Base-by-base conservation (phyloP, 73 alveolate species). In the Paramecium tetraurelia region DNA sequence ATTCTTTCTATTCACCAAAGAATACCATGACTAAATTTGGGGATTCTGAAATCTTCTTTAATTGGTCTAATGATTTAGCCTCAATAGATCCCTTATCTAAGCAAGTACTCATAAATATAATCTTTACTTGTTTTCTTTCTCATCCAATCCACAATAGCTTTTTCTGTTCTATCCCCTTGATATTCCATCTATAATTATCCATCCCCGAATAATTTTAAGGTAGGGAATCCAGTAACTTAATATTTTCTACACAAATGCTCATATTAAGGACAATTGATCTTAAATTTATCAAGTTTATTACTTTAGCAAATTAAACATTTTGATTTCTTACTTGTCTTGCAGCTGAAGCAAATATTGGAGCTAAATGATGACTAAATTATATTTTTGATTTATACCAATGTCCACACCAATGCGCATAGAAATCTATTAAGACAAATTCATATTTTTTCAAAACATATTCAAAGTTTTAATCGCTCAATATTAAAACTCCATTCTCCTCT, bases 381-480 rank as follows among this genome's bases (percentile, higher is more conserved):
- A 75, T 14, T 14, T 33, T 14, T 21, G 21, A 36, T 75, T 12
- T 4, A 31, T 75, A 75, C 87, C 87, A 75, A 75, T 75, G 87
- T 75, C 68, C 58, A 75, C 68, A 75, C 87, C 87, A 75, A n/a
- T 33, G 35, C 0, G 87, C 87, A 75, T 75, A 75, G 24, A 75
- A 75, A 75, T 75, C 68, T 18, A 75, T 29, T 44, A 75, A 21
- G 20, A 75, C 36, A 75, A 75, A 75, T 36, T 75, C 87, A 35
- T 75, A 75, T 75, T 40, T 33, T 16, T 75, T 33, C 57, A 75
- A 18, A 33, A 36, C 87, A 31, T 36, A 75, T 10, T 75, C 63
- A 11, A 75, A 35, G 36, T 27, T 72, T 72, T 72, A 72, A 33
- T 38, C 59, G 0, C 7, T 35, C 16, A 72, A 43, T 35, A 72